Evolutionary conservation across 1,284 basidiomycete genomes (phyloP), one percentile per base, ranked within the genome.

Genomic region (Microbotryomycetes sp.): DNA sequence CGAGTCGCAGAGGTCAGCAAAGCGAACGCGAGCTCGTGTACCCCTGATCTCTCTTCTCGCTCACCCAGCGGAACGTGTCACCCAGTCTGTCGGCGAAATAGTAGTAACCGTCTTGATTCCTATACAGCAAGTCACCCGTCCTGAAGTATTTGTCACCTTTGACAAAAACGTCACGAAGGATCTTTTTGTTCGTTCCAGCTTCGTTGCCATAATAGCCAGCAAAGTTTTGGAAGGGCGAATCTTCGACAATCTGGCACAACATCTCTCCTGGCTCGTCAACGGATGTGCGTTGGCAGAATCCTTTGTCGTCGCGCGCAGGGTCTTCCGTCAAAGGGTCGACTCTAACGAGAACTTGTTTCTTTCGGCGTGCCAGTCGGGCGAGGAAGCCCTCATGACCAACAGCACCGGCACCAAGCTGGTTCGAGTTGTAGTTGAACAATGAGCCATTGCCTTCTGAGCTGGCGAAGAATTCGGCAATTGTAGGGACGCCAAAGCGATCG

Each of bases 271-370:
- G 59, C 57, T 76, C 75, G 51, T 63, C 63, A 3, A 6, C 23
- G 6, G 26, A 59, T 1, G 60, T 55, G 53, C 58, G 46, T 16
- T 7, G 65, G 42, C 74, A 75, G 4, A 73, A 31, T 0, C 75
- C 75, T 29, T 72, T 65, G 53, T 68, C 64, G 28, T 71, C 71
- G 15, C 75, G 63, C 54, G 65, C 71, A 29, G 74, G 72, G 64
- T 76, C 75, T 50, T 76, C 75, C 15, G 75, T 76, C 49, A 76
- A 66, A 12, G 74, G 63, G 29, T 76, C 75, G 29, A 76, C 75
- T 3, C 57, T 54, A 36, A 75, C 67, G 48, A 76, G 63, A 47
- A 71, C 71, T 58, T 70, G 72, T 55, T 75, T 70, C 2, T 70
- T 72, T 26, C 70, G 61, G 30, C 66, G 45, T n/a, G 54, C 58